Base-by-base conservation (phyloP, 1,139 yeast genomes). In the Saccharomycopsis hybrid region DNA sequence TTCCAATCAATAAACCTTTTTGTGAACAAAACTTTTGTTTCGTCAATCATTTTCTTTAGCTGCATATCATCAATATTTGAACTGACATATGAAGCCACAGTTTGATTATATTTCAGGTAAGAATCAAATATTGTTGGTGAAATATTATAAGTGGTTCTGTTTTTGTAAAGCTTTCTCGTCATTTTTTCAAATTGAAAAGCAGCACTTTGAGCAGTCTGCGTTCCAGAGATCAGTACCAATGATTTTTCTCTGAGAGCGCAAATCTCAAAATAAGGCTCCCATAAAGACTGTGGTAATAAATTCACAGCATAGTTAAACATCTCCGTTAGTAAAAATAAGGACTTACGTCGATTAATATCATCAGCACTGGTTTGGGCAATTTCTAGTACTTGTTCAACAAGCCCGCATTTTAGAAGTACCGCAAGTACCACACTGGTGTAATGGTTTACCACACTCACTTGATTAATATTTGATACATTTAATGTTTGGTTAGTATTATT, bases 1-100 rank as follows among this genome's bases (percentile, higher is more conserved):
- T 89, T 83, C 99, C 99, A 94, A 48, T 80, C 82, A 3, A 80
- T 72, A 60, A 76, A 89, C 49, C 83, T 88, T 61, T 90, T 92
- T 0, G 95, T 81, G 5, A 84, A 75, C 43, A 88, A 65, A 1
- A 92, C 89, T 56, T 76, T 80, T 0, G 96, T 80, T 47, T 82
- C 82, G 41, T 70, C 68, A 5, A 92, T 71, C 68, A 86, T 70
- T 51, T 75, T 73, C 58, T 85, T 82, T 59, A 90, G 79, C 46
- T 82, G 83, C 0, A 70, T 57, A 52, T 89, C 97, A 59, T 87
- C 95, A 33, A 85, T 71, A 47, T 76, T 72, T 33, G 72, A 71
- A 4, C 78, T 75, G 48, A 53, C 38, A 4, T 41, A 28, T 2
- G 43, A n/a, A 18, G 49, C 32, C 1, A 53, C 40, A 35, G 44